Base-by-base conservation (phyloP, 2,329 filamentous ascomycete species). In the Claviceps sp. region DNA sequence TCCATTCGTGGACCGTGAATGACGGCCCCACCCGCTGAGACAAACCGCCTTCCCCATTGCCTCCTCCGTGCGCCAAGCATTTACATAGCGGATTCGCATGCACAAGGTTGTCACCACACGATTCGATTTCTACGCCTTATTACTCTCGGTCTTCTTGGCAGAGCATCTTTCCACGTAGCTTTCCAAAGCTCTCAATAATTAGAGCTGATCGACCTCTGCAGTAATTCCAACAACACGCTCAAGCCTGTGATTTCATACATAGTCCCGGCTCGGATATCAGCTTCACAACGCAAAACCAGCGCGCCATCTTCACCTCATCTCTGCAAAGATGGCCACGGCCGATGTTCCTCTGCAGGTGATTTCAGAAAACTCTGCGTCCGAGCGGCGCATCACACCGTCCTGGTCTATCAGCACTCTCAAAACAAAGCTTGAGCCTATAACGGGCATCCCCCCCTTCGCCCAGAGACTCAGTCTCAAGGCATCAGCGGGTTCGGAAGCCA, bases 341-440 rank as follows among this genome's bases (percentile, higher is more conserved):
- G 88, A 93, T 66, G 77, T 93, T 52, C 83, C 86, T 57, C 76
- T 93, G 61, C 76, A 83, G 56, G 79, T 93, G 62, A 78, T 78
- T 55, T 91, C 86, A 49, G 83, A 88, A 54, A 86, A 85, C 67
- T 77, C 85, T 47, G 80, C 83, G 47, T 90, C 88, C 49, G 93
- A 98, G 71, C 86, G 91, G 55, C 87, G 93, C 59, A 82, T 97
- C 66, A 91, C 88, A 26, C 91, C 91, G 14, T 85, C 90, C 59
- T 98, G 93, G 93, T 85, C 84, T 55, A 85, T 98, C 63, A 75
- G 78, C 51, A 83, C 88, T 61, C 77, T 97, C 61, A 95, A 91
- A 71, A 71, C 76, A 50, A 94, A 93, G 68, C 82, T 98, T 49
- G 91, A 97, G 69, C 85, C 88, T 55, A 83, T 97, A 69, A 97